Evolutionary conservation across 768 basidiomycete species (phyloP).

Genomic region (Rhodotorula diobovata): DNA sequence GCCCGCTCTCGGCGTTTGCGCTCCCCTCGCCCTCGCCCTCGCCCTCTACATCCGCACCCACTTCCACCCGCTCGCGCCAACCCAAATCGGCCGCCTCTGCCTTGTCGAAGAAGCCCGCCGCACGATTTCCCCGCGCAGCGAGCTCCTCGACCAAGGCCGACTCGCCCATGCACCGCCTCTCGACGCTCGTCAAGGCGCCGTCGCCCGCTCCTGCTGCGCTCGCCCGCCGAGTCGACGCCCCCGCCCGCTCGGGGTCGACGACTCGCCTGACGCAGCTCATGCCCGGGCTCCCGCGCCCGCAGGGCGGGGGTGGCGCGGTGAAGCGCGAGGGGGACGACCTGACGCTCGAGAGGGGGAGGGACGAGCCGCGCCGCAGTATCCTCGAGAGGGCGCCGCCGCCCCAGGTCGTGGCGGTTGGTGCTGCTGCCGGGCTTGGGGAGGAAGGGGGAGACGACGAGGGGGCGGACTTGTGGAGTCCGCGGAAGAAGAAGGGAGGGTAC

Average conservation of each 20-base stretch:
- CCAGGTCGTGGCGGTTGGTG: too few species aligned
- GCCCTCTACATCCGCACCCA: too few species aligned
- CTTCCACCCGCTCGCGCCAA: neutral
- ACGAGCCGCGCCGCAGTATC: too few species aligned
- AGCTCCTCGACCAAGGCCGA: neutral
- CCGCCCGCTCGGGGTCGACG: fast-evolving
- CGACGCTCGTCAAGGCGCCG: neutral
- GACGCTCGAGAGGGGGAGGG: too few species aligned
- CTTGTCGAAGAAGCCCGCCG: too few species aligned
- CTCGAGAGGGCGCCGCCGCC: neutral
- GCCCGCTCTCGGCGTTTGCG: neutral
- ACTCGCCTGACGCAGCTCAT: neutral
- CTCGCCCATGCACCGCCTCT: neutral
- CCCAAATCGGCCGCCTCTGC: too few species aligned
- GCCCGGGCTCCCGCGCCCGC: too few species aligned
- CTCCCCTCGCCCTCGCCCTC: neutral
- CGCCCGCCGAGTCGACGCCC: neutral
- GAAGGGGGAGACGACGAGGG: neutral
- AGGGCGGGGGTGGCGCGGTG: fast-evolving
- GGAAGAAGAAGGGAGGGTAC: slow-evolving; percentile 4
- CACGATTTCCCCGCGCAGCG: too few species aligned
- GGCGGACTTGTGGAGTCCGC: neutral
- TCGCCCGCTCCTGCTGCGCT: neutral
- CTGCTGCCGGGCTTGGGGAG: too few species aligned
- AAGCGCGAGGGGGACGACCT: neutral